Conservation (phyloP, 768 basidiomycete genomes). For the Goffeauzyma gilvescens region DNA sequence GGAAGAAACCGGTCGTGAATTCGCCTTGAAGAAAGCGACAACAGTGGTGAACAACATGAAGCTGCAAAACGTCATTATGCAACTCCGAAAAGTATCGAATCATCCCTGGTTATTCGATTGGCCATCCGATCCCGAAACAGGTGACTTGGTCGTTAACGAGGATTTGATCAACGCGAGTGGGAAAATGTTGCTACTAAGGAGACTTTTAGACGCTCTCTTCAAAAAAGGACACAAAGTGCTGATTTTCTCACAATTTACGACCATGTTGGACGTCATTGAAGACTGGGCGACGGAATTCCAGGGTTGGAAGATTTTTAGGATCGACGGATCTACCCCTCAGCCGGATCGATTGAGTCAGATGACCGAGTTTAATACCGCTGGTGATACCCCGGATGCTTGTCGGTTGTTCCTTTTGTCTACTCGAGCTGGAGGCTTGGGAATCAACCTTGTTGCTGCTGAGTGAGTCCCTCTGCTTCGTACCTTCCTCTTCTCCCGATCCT, state of each 20-base stretch:
- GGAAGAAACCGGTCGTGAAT: conserved; percentile 41
- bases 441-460: conserved; percentile 44
- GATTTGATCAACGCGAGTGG: conserved; percentile 72
- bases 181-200: conserved; percentile 92
- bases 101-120: conserved; percentile 82
- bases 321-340: conserved; percentile 75
- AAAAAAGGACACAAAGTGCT: conserved; percentile 61
- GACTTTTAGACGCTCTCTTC: conserved; percentile 67
- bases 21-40: conserved; percentile 43
- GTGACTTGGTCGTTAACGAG: conserved; percentile 49
- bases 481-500: too few species aligned
- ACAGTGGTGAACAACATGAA: conserved; percentile 80
- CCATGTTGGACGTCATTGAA: conserved; percentile 83
- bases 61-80: conserved; percentile 90
- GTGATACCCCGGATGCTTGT: conserved; percentile 37
- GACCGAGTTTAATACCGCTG: conserved; percentile 58
- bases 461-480: too few species aligned
- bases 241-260: conserved; percentile 64
- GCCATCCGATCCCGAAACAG: conserved; percentile 48
- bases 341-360: conserved; percentile 67
- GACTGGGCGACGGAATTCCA: conserved; percentile 80
- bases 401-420: conserved; percentile 56
- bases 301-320: conserved; percentile 65
- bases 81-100: conserved; percentile 73
- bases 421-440: conserved; percentile 88